These are phyloP conservation scores for Pichia sp. DNA, from an alignment of 1,139 yeast species.

Conservation along the genomic window DNA sequence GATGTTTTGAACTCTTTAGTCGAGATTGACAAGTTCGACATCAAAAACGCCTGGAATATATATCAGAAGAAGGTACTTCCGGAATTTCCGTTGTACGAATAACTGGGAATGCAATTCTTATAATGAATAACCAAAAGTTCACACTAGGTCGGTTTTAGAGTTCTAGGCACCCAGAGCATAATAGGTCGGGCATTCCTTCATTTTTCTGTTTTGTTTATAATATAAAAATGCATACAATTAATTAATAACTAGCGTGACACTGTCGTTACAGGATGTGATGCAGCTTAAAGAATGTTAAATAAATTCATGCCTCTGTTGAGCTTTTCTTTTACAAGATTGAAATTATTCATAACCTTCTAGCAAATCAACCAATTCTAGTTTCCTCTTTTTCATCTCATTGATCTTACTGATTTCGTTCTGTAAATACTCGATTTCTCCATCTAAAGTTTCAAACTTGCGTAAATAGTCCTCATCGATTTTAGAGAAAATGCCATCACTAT, in stretches of 20 bases:
- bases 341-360: conserved; percentile 32
- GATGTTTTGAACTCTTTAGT: conserved; percentile 19
- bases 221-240: no score
- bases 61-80: conserved; percentile 18
- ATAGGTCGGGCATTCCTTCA: no score
- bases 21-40: conserved; percentile 19
- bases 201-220: no score
- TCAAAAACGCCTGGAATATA: conserved; percentile 20
- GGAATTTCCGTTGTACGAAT: conserved; percentile 14
- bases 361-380: conserved; percentile 34
- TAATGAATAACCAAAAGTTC: no score
- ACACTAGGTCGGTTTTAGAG: no score
- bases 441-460: conserved; percentile 37
- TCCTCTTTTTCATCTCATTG: conserved; percentile 48
- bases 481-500: conserved; percentile 32
- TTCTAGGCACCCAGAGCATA: no score
- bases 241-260: no score
- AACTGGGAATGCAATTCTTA: no score
- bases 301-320: no score
- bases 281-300: no score
- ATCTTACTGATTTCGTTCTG: conserved; percentile 51
- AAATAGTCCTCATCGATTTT: conserved; percentile 34
- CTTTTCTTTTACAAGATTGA: not conserved
- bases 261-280: no score
- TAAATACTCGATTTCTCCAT: conserved; percentile 61